These are phyloP conservation scores for Pseudogymnoascus sp. DNA, from an alignment of 2,329 filamentous ascomycete species.

Conservation along the genomic window DNA sequence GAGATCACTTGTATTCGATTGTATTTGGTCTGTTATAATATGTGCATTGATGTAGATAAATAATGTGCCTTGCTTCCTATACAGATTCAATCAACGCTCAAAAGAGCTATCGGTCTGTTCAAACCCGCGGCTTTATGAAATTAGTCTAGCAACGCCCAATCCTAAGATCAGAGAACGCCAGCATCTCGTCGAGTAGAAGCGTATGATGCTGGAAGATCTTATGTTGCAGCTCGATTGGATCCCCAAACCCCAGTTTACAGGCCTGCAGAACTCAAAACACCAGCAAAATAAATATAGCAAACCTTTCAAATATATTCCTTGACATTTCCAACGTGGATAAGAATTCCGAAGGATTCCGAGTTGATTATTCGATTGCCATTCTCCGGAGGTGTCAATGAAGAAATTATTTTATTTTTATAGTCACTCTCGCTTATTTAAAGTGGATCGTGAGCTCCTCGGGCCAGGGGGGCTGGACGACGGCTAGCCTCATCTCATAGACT, in stretches of 20 bases:
- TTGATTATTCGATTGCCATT: not conserved
- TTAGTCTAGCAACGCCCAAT: conserved; percentile 13
- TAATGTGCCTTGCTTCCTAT: conserved; percentile 12
- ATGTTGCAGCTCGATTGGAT: conserved; percentile 8
- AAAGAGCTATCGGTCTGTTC: conserved; percentile 10
- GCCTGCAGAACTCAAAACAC: not conserved
- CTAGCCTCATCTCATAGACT: not conserved
- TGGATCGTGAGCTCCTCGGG: not conserved
- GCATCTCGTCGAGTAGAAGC: conserved; percentile 9
- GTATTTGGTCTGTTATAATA: not conserved
- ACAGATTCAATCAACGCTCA: conserved; percentile 10
- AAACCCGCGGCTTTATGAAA: conserved; percentile 12
- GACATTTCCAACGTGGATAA: not conserved
- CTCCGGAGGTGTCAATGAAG: not conserved
- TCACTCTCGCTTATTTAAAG: conserved; percentile 10
- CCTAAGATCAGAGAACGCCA: conserved; percentile 9
- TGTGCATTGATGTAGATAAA: conserved; percentile 2
- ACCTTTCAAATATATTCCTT: not conserved
- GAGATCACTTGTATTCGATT: not conserved
- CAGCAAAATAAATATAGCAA: not conserved
- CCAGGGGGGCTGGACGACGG: not conserved
- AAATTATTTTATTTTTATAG: conserved; percentile 7
- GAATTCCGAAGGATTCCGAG: not conserved
- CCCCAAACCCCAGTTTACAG: not conserved
- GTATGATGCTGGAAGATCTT: conserved; percentile 9